Base-by-base conservation (phyloP, 352 stramenopile species). In the Plasmopara viticola region DNA sequence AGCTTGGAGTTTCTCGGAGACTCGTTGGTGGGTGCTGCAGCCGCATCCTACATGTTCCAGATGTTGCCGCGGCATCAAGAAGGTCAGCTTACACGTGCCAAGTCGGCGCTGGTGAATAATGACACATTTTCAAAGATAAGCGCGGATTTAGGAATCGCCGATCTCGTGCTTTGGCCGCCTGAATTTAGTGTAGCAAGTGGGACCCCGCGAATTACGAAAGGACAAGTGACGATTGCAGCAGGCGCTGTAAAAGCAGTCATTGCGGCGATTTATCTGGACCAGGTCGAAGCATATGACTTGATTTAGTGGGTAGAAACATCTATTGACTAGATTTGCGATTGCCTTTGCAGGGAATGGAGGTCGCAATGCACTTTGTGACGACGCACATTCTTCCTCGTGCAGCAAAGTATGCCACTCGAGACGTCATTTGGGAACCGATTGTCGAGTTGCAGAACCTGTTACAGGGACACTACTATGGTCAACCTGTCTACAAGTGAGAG, bases 1-100 rank as follows among this genome's bases (percentile, higher is more conserved):
- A 88, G 77, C 60, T 62, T 94, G 15, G 83, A 94, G 58, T 91
- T 88, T 50, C 64, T 94, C 1, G 83, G 83, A 28, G 83, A 94
- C 62, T 87, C 83, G 47, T 29, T 94, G 9, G 64, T 94, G 5
- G 72, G 78, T 25, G 72, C 84, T 47, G 71, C 72, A 4, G 73
- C 78, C 5, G 65, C 83, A 5, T 73, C 61, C 17, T 82, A 81
- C 47, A 56, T 90, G n/a, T 94, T 88, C 51, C 83, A 94, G 58
- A 68, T 66, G 45, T 65, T 88, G 38, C 78, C 83, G 12, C 48
- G 43, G 14, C 74, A 81, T 56, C 76, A 89, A 45, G 83, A 94
- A 58, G 83, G 83, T 0, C 78, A 91, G 44, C 64, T 94, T 35
- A 87, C 78, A n/a, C 64, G 68, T 12, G 58, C 78, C 46, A 89